Conservation (phyloP, 331 rosid genomes). For the Quercus phellos region DNA sequence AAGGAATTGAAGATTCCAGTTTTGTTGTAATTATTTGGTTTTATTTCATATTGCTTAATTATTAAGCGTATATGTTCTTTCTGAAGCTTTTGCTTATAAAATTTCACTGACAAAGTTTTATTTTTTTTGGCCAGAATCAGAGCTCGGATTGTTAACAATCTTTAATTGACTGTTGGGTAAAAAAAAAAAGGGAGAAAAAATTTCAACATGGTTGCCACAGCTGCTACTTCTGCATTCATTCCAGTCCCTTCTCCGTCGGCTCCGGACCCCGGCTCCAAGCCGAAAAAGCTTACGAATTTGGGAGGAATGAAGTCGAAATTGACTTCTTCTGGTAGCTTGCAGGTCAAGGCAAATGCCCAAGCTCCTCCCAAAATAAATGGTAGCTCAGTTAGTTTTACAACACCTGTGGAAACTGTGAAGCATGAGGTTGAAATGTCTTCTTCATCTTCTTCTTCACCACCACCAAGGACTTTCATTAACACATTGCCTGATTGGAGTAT, state of each 20-base stretch:
- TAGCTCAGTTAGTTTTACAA: conserved; percentile 40
- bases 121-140: not conserved
- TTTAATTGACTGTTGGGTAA: conserved; percentile 20
- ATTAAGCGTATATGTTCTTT: not conserved
- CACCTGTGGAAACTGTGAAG: conserved; percentile 48
- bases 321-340: conserved; percentile 50
- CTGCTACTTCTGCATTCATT: conserved; percentile 63
- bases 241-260: conserved; percentile 55
- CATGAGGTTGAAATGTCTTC: conserved; percentile 41
- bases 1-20: not conserved
- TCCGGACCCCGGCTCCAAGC: conserved; percentile 43
- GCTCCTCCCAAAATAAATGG: conserved; percentile 85
- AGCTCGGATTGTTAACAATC: conserved; percentile 8
- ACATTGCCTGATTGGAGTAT: conserved; percentile 99
- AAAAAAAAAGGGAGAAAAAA: not conserved
- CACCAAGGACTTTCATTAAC: conserved; percentile 88
- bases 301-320: conserved; percentile 59
- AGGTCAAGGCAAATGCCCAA: conserved; percentile 85
- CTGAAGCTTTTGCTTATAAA: not conserved
- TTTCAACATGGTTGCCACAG: conserved; percentile 82
- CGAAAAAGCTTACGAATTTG: conserved; percentile 37
- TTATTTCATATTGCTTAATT: not conserved
- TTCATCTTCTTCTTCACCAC: conserved; percentile 28
- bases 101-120: not conserved
- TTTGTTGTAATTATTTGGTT: not conserved